phyloP scores from a whole-genome alignment of 495 filamentous ascomycete genomes.

The Penicillium subrubescens region DNA sequence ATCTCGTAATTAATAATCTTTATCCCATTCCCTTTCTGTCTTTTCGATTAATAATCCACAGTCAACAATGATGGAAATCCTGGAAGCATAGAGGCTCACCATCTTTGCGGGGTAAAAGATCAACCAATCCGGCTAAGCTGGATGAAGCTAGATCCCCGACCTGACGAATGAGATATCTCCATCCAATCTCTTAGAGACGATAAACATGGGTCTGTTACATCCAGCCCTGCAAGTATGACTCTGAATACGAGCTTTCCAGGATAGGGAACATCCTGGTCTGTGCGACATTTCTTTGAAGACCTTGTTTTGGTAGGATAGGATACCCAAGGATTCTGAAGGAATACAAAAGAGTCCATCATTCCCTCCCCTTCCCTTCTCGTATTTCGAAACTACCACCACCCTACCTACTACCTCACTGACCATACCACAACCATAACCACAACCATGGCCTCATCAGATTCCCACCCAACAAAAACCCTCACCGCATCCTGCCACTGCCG shows the following conservation, averaged over 20 bases:
- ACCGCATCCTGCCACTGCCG: conserved; percentile 57
- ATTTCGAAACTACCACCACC: neutral
- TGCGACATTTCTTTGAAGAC: neutral
- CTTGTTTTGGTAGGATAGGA: neutral
- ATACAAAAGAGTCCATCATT: neutral
- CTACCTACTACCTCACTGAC: neutral
- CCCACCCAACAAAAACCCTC: conserved; percentile 17
- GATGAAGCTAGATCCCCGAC: neutral
- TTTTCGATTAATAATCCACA: neutral
- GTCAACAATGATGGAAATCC: neutral
- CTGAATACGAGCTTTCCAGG: conserved; percentile 4
- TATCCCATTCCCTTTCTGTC: neutral
- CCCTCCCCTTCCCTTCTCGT: neutral
- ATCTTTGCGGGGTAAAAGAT: neutral
- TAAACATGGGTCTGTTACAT: neutral
- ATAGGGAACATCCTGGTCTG: neutral
- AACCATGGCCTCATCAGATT: neutral
- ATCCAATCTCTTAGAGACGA: neutral
- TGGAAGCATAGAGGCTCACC: neutral
- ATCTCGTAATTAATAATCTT: neutral
- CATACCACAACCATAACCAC: neutral
- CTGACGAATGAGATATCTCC: neutral
- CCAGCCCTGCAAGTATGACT: neutral
- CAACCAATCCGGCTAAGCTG: neutral
- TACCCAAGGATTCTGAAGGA: neutral